Percentiles rank a stretch among this genome's conserved stretches.
These are phyloP conservation scores for Cairneyella variabilis DNA, from an alignment of 495 filamentous ascomycete species.

Conservation along the genomic window DNA sequence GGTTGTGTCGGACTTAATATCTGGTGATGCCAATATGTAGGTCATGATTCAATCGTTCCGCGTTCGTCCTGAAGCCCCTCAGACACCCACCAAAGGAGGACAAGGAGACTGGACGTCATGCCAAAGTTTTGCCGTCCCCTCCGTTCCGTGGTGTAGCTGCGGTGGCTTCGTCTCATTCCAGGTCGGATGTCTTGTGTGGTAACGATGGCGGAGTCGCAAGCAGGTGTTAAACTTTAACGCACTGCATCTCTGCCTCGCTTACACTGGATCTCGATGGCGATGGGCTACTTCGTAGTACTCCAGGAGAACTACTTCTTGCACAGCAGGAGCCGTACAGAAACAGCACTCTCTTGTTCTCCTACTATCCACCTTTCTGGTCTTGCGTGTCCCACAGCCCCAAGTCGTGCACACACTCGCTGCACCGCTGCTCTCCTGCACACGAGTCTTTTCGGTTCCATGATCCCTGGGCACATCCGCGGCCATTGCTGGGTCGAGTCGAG, in stretches of 20 bases:
- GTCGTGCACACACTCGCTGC: slow-evolving; percentile 8
- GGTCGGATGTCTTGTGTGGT: not conserved
- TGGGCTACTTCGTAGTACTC: no score
- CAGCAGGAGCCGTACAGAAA: no score
- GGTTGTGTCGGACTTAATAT: no score
- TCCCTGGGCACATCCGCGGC: slow-evolving; percentile 17
- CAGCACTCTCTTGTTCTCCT: not conserved
- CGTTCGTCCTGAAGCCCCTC: no score
- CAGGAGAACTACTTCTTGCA: no score
- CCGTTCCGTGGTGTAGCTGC: not conserved
- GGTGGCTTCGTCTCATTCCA: not conserved
- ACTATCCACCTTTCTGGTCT: slow-evolving; percentile 8
- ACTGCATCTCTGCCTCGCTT: not conserved
- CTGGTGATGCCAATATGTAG: no score
- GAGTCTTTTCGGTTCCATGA: slow-evolving; percentile 21
- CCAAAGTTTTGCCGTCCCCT: not conserved
- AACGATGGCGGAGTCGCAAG: not conserved
- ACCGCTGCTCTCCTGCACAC: no score
- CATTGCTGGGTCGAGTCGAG: slow-evolving; percentile 15
- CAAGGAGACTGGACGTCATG: not conserved
- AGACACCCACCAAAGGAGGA: no score
- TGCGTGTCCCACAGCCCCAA: slow-evolving; percentile 20
- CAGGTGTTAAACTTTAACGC: not conserved
- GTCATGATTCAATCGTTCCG: no score
- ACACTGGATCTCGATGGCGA: not conserved